phyloP scores from a whole-genome alignment of 1,284 basidiomycete species.

The Moesziomyces aphidis region DNA sequence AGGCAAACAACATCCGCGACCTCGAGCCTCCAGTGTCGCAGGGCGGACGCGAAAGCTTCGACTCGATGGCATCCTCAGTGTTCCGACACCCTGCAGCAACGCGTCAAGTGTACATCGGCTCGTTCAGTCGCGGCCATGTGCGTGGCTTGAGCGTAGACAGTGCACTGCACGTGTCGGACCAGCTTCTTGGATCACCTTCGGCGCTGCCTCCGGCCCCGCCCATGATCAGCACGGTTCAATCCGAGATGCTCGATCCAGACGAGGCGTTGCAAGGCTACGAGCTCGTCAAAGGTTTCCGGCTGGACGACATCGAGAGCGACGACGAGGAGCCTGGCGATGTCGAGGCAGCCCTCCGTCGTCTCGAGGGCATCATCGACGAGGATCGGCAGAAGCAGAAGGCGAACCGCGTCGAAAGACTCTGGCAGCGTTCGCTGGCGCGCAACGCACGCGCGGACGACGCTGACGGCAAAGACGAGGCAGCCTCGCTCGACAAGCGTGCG shows the following conservation, averaged over 20 bases:
- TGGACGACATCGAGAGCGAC: constrained; percentile 57
- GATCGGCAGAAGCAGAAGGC: constrained; percentile 55
- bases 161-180: constrained; percentile 12
- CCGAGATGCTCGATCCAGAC: constrained; percentile 62
- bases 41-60: constrained; percentile 42
- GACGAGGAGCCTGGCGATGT: constrained; percentile 62
- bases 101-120: constrained; percentile 23
- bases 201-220: constrained; percentile 18
- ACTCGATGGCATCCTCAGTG: constrained; percentile 46
- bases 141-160: constrained; percentile 41
- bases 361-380: constrained; percentile 63
- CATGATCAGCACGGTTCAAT: constrained; percentile 51
- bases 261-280: constrained; percentile 62
- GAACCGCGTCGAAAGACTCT: constrained; percentile 52
- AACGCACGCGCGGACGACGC: constrained; percentile 20
- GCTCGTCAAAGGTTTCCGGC: constrained; percentile 60
- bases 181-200: constrained; percentile 4
- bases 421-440: constrained; percentile 47
- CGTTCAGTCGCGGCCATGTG: constrained; percentile 23
- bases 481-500: constrained; percentile 1
- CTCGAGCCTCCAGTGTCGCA: constrained; percentile 29
- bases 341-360: constrained; percentile 57
- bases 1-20: constrained; percentile 55
- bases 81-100: constrained; percentile 21
- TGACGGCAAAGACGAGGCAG: background rate